Percentiles rank a stretch among this genome's conserved stretches.
Evolutionary conservation across 208 protist species (phyloP).

Genomic region (Acanthamoeba quina): DNA sequence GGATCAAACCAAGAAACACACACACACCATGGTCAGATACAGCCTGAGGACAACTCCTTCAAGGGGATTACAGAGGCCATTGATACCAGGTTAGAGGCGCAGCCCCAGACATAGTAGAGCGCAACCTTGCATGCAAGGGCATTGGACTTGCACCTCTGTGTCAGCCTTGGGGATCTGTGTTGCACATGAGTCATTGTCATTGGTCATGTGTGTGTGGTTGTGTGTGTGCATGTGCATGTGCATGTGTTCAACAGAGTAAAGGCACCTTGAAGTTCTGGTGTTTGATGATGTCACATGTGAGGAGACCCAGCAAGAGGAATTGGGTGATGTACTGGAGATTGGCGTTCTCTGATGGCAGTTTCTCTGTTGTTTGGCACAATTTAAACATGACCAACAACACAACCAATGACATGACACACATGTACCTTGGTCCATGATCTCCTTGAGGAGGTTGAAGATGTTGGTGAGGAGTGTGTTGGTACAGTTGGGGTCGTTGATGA

Average conservation of each 20-base stretch:
- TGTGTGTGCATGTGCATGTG: too few relatives aligned
- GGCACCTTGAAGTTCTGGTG: conserved; percentile 1
- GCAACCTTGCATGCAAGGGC: conserved; percentile 67
- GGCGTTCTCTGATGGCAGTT: conserved; percentile 77
- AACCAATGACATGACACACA: too few relatives aligned
- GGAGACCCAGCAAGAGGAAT: conserved; percentile 27
- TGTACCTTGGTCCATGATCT: conserved; percentile 69
- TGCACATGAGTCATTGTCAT: not conserved
- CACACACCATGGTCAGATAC: too few relatives aligned
- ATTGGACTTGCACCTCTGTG: conserved; percentile 65
- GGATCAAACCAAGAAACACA: too few relatives aligned
- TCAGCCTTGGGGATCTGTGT: conserved; percentile 56
- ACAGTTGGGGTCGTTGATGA: conserved; percentile 76
- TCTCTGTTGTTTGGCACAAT: too few relatives aligned
- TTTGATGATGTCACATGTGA: conserved; percentile 57
- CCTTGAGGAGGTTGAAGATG: conserved; percentile 68
- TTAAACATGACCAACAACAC: too few relatives aligned
- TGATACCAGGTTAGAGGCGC: not conserved
- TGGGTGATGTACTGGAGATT: conserved; percentile 76
- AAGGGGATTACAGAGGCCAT: too few relatives aligned
- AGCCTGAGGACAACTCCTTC: too few relatives aligned
- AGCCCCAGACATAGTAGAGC: conserved; percentile 10
- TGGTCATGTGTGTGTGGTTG: too few relatives aligned
- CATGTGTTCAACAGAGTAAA: not conserved
- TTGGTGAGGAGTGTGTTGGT: conserved; percentile 68